These are phyloP conservation scores for Neurospora sp. DNA, from an alignment of 495 filamentous ascomycete species.

Conservation along the genomic window DNA sequence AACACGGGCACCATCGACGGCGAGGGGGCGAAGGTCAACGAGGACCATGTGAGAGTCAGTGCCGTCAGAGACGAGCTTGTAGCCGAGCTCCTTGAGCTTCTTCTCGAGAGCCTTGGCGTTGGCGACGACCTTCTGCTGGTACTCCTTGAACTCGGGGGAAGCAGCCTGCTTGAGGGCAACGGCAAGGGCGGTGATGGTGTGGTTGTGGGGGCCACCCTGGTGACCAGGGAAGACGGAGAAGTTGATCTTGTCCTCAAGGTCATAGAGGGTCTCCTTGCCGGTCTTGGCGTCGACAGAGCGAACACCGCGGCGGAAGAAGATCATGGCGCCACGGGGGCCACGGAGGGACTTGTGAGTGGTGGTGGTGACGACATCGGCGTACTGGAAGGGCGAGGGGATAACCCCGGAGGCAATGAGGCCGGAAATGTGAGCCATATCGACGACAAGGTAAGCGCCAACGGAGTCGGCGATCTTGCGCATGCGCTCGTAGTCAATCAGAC, in stretches of 20 bases:
- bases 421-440: conserved; percentile 99
- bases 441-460: conserved; percentile 87
- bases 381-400: conserved; percentile 86
- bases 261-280: conserved; percentile 82
- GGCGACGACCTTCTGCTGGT: conserved; percentile 84
- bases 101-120: conserved; percentile 86
- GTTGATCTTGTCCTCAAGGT: conserved; percentile 95
- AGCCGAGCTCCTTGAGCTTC: conserved; percentile 69
- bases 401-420: conserved; percentile 88
- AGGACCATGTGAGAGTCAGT: conserved; percentile 99
- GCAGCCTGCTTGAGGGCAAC: conserved; percentile 94
- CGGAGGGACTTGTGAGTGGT: conserved; percentile 99
- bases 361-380: conserved; percentile 96
- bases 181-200: conserved; percentile 97
- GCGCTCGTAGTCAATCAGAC: conserved; percentile 90
- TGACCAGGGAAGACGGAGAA: conserved; percentile 99
- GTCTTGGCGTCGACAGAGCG: conserved; percentile 78
- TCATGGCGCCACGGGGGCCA: conserved; percentile 98
- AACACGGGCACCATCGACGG: conserved; percentile 86
- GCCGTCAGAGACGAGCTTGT: conserved; percentile 90
- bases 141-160: conserved; percentile 88
- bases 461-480: conserved; percentile 96
- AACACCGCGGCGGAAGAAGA: conserved; percentile 98
- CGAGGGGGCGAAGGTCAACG: conserved; percentile 71
- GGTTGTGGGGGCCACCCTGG: conserved; percentile 98